A percentile compares a stretch with the other conserved stretches of the same genome.
Evolutionary conservation across 2,329 filamentous ascomycete species (phyloP).

Genomic region (Cladorrhinum sp.): DNA sequence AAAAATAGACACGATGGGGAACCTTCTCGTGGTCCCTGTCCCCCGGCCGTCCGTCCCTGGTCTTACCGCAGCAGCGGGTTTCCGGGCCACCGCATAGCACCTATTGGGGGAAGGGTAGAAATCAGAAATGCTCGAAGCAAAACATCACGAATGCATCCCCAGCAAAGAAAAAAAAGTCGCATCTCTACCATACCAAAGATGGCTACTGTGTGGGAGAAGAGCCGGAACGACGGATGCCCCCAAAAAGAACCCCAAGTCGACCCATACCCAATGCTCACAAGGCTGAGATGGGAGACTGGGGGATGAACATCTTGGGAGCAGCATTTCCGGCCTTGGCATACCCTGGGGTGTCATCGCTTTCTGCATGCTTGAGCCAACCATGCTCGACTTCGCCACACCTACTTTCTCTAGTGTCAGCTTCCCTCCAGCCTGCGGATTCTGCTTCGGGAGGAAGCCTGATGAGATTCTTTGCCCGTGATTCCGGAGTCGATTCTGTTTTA

Average conservation of each 20-base stretch:
- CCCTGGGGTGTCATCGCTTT: conserved; percentile 1
- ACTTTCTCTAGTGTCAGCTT: conserved; percentile 1
- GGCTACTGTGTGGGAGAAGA: not conserved
- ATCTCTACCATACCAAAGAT: not conserved
- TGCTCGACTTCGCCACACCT: conserved; percentile 14
- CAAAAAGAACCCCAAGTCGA: not conserved
- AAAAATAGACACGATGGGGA: not conserved
- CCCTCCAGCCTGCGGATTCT: not conserved
- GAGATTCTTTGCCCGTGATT: not conserved
- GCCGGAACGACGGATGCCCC: not conserved
- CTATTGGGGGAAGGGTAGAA: not conserved
- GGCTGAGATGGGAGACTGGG: conserved; percentile 3
- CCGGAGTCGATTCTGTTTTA: not conserved
- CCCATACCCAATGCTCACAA: conserved; percentile 1
- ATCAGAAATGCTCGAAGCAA: not conserved
- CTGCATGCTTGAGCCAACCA: conserved; percentile 11
- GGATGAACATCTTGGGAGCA: not conserved
- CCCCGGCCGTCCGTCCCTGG: not conserved
- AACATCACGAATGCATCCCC: not conserved
- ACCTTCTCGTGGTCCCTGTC: not conserved
- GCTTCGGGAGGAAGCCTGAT: not conserved
- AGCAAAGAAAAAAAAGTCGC: not conserved
- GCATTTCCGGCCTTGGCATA: conserved; percentile 5
- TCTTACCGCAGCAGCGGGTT: conserved; percentile 4
- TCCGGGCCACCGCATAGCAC: not conserved